Evolutionary conservation across 169 alveolate species (phyloP), one percentile per base, ranked within the genome.

Genomic region (Fabrea salina): DNA sequence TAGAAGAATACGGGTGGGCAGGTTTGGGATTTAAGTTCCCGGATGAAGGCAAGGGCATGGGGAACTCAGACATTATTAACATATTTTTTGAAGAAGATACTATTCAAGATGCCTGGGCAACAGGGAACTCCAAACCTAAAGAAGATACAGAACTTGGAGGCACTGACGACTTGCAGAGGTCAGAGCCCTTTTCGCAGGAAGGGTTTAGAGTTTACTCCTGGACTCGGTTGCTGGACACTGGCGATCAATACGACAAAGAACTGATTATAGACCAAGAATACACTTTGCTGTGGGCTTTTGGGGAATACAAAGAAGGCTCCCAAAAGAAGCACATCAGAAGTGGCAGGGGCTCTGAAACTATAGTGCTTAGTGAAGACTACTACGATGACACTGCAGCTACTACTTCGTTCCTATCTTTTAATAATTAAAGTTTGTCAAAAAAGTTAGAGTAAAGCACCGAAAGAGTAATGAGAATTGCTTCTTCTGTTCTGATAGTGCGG

Each of bases 401-500:
- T n/a, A n/a, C n/a, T n/a, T n/a, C n/a, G n/a, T n/a, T n/a, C n/a
- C n/a, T n/a, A n/a, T n/a, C n/a, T n/a, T n/a, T n/a, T n/a, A n/a
- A n/a, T n/a, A n/a, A n/a, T n/a, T n/a, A n/a, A n/a, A n/a, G n/a
- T n/a, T n/a, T n/a, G n/a, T n/a, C n/a, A n/a, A n/a, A n/a, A n/a
- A n/a, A n/a, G n/a, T n/a, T n/a, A n/a, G n/a, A n/a, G n/a, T n/a
- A n/a, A n/a, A 47, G 19, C 19, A 47, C 56, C 16, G 95, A 85
- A 53, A 94, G 49, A 25, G 98, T 87, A 75, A 97, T 92, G 30
- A 95, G 89, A 33, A 97, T 86, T 57, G 99, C 99, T 86, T 97
- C 99, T 77, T 97, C 99, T 30, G 99, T 96, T 50, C 99, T 78
- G n/a, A 97, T 96, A 16, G 99, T 96, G 50, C 98, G 81, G 13